Conservation (phyloP, 2,329 filamentous ascomycete genomes). For the Hysterium pulicare region DNA sequence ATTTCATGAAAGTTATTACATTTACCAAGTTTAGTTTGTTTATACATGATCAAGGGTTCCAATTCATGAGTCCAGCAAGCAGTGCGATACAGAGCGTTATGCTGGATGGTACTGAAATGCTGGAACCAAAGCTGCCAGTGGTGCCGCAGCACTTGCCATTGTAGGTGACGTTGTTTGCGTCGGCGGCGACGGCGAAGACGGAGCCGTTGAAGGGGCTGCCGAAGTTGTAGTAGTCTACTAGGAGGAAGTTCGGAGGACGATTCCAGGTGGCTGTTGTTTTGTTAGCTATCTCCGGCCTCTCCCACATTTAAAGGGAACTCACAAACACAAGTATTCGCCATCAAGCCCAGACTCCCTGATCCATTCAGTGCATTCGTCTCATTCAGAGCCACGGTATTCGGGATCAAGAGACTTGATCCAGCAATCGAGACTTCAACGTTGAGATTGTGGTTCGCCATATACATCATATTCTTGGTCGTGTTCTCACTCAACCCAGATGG, state of each 20-base stretch:
- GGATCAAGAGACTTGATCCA: conserved; percentile 30
- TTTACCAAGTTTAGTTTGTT: background rate
- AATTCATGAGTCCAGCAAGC: background rate
- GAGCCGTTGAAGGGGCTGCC: conserved; percentile 35
- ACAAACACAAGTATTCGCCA: conserved; percentile 32
- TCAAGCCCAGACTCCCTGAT: conserved; percentile 31
- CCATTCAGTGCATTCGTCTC: conserved; percentile 34
- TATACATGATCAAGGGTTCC: background rate
- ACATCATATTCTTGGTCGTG: conserved; percentile 60
- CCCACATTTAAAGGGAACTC: conserved; percentile 11
- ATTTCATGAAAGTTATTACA: background rate
- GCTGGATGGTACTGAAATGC: background rate
- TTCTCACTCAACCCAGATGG: conserved; percentile 62
- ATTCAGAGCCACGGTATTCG: conserved; percentile 34
- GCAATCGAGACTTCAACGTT: conserved; percentile 69
- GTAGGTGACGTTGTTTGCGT: conserved; percentile 71
- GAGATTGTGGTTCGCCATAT: conserved; percentile 89
- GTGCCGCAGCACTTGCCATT: conserved; percentile 55
- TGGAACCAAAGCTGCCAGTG: background rate
- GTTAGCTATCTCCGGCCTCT: conserved; percentile 8
- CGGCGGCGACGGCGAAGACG: conserved; percentile 40
- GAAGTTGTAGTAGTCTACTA: conserved; percentile 41
- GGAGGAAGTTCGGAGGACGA: conserved; percentile 40
- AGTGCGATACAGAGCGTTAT: background rate
- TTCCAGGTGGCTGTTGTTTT: conserved; percentile 25